These are phyloP conservation scores for Psilocybe sp. DNA, from an alignment of 768 basidiomycete species.

Conservation along the genomic window DNA sequence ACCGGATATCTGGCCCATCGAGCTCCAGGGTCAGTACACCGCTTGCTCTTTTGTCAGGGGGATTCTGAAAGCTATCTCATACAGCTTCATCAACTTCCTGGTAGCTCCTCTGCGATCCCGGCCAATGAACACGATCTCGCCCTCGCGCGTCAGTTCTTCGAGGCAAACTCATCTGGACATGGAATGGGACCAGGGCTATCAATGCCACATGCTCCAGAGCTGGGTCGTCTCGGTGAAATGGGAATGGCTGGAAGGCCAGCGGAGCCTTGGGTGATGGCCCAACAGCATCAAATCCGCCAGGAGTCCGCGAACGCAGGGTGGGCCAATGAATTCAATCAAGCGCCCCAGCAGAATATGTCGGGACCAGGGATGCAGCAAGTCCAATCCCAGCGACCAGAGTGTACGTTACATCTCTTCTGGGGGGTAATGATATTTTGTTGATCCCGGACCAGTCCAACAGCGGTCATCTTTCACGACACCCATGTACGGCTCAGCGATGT, in stretches of 20 bases:
- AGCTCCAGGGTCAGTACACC: constrained; percentile 54
- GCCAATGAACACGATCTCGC: constrained; percentile 66
- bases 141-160: constrained; percentile 81
- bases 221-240: constrained; percentile 29
- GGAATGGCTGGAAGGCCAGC: constrained; percentile 33
- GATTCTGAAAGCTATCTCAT: not conserved
- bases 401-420: constrained; percentile 26
- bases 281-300: constrained; percentile 40
- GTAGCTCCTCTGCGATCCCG: constrained; percentile 40
- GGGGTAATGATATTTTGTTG: not conserved
- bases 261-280: constrained; percentile 54
- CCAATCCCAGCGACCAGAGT: constrained; percentile 30
- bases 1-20: constrained; percentile 71
- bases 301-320: constrained; percentile 39
- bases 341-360: constrained; percentile 21
- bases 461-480: constrained; percentile 36
- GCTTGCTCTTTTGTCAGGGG: not conserved
- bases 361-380: constrained; percentile 31
- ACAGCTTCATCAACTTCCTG: constrained; percentile 76
- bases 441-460: constrained; percentile 33
- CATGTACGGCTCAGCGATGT: constrained; percentile 37
- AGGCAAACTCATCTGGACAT: constrained; percentile 35
- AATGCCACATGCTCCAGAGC: constrained; percentile 26
- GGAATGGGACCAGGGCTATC: constrained; percentile 31
- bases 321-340: constrained; percentile 52